These are phyloP conservation scores for Globisporangium megalacanthum DNA, from an alignment of 352 stramenopile species.

Conservation along the genomic window DNA sequence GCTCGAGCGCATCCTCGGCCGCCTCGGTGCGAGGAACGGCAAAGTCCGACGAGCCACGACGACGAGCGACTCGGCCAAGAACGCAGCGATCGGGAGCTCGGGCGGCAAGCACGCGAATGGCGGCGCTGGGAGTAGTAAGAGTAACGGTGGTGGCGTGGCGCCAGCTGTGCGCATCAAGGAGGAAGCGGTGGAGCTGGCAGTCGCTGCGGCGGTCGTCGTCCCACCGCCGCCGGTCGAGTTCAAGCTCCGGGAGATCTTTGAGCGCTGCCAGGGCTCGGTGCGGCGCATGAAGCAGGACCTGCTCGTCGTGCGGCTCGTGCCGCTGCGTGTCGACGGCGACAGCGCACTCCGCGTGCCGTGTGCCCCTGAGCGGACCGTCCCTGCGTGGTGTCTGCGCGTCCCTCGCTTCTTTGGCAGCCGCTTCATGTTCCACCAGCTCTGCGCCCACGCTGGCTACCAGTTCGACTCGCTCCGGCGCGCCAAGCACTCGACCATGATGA, in stretches of 20 bases:
- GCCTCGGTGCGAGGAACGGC: slow-evolving; percentile 50
- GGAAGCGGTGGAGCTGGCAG: slow-evolving; percentile 15
- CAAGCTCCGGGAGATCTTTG: slow-evolving; percentile 68
- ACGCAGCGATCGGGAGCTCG: slow-evolving; percentile 23
- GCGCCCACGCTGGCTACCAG: slow-evolving; percentile 69
- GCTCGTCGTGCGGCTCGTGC: slow-evolving; percentile 64
- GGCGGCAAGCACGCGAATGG: slow-evolving; percentile 39
- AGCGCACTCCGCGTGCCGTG: slow-evolving; percentile 13
- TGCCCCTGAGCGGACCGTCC: slow-evolving; percentile 32
- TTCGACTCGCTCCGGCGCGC: slow-evolving; percentile 85
- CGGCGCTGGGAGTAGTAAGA: slow-evolving; percentile 3
- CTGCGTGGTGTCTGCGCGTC: slow-evolving; percentile 48
- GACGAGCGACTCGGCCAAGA: slow-evolving; percentile 30
- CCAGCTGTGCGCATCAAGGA: slow-evolving; percentile 40
- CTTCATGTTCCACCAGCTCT: slow-evolving; percentile 88
- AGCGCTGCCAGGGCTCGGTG: slow-evolving; percentile 48
- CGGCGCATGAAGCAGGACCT: slow-evolving; percentile 75
- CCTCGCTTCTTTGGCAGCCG: slow-evolving; percentile 78
- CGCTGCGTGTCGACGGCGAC: neutral
- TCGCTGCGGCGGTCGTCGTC: neutral
- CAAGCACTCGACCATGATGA: slow-evolving; percentile 90
- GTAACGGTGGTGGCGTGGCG: too few relatives aligned
- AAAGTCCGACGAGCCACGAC: slow-evolving; percentile 41
- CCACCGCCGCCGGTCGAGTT: slow-evolving; percentile 33
- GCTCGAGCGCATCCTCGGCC: slow-evolving; percentile 68